phyloP scores from a whole-genome alignment of 495 filamentous ascomycete species.

The Glarea lozoyensis region DNA sequence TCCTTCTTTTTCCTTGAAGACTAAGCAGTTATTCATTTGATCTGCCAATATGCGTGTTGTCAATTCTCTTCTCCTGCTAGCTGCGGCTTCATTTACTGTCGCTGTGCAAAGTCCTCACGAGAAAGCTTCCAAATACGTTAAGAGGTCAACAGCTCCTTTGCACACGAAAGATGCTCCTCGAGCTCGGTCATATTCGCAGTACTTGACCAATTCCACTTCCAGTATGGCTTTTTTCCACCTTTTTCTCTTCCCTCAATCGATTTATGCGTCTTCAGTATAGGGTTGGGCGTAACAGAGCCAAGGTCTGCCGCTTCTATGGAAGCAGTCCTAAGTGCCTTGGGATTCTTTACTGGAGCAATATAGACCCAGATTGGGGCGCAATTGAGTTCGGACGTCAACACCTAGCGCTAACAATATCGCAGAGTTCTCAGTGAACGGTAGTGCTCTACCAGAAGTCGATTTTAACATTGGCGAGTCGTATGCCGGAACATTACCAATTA shows the following conservation, averaged over 20 bases:
- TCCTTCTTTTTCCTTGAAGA: not conserved
- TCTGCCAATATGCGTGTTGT: conserved; percentile 6
- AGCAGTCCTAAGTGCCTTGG: too few species aligned
- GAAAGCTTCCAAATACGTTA: conserved; percentile 6
- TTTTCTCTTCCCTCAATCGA: too few species aligned
- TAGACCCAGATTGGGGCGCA: too few species aligned
- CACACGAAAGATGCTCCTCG: conserved; percentile 11
- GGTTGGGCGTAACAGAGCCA: too few species aligned
- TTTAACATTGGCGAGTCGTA: conserved; percentile 74
- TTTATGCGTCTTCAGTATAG: too few species aligned
- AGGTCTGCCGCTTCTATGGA: too few species aligned
- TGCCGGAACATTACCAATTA: conserved; percentile 61
- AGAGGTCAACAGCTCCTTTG: not conserved
- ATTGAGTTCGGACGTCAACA: too few species aligned
- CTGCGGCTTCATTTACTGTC: not conserved
- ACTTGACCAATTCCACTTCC: conserved; percentile 7
- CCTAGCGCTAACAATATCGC: too few species aligned
- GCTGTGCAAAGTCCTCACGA: conserved; percentile 5
- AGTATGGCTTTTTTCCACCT: conserved; percentile 7
- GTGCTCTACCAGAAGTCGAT: conserved; percentile 57
- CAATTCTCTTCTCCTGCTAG: not conserved
- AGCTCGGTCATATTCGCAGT: conserved; percentile 1
- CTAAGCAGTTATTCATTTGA: not conserved
- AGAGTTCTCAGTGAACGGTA: conserved; percentile 62
- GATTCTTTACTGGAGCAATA: too few species aligned